phyloP scores from a whole-genome alignment of 2,329 filamentous ascomycete genomes.

The Fusarium sp. region DNA sequence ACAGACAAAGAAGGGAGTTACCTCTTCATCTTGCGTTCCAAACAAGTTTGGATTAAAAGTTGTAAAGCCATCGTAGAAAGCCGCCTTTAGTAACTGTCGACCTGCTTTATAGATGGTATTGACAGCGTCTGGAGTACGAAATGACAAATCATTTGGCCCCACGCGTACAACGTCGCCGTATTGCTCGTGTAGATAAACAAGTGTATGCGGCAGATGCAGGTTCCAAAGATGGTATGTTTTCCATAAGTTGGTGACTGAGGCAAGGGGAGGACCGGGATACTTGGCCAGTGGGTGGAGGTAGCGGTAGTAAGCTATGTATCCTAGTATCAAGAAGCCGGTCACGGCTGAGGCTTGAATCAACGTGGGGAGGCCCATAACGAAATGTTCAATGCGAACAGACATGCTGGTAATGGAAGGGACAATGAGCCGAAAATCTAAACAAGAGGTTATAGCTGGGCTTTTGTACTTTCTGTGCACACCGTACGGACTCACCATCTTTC shows the following conservation, averaged over 20 bases:
- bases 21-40: background rate
- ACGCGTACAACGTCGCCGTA: background rate
- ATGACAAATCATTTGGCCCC: background rate
- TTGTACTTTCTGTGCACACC: background rate
- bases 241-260: background rate
- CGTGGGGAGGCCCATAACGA: background rate
- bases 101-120: background rate
- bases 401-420: background rate
- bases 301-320: background rate
- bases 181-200: background rate
- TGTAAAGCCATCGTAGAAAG: background rate
- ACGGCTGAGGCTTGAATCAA: background rate
- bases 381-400: background rate
- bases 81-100: background rate
- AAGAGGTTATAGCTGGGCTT: no score
- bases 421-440: no score
- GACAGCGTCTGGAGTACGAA: background rate
- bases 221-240: background rate
- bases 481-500: background rate
- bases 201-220: background rate
- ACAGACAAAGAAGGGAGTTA: no score
- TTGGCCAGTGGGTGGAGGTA: background rate
- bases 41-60: background rate
- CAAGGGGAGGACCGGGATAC: background rate
- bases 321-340: fast-evolving